phyloP scores from a whole-genome alignment of 2,329 filamentous ascomycete species.

The Amesomyces nigricolor region DNA sequence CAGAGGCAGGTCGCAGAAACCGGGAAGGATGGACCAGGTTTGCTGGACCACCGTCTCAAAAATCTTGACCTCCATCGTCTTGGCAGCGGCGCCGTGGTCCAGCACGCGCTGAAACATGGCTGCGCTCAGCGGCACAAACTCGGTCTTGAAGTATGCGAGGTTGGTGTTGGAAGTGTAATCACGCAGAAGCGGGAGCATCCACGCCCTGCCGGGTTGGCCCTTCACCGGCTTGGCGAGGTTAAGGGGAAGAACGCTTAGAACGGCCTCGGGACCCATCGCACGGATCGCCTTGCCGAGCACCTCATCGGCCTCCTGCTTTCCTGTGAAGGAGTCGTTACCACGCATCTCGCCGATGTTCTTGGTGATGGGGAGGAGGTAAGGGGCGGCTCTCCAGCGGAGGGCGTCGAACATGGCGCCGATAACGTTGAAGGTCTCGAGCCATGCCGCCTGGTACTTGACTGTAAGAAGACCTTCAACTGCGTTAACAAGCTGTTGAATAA shows the following conservation, averaged over 20 bases:
- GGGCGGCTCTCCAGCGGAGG: conserved; percentile 76
- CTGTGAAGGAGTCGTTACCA: conserved; percentile 78
- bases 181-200: conserved; percentile 87
- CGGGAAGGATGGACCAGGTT: conserved; percentile 88
- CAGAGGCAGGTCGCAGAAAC: conserved; percentile 88
- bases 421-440: conserved; percentile 90
- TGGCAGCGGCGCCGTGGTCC: conserved; percentile 73
- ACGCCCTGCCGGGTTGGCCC: conserved; percentile 79
- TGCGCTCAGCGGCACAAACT: conserved; percentile 86
- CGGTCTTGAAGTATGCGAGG: conserved; percentile 74
- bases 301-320: conserved; percentile 91
- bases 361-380: conserved; percentile 69
- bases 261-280: conserved; percentile 82
- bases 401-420: conserved; percentile 81
- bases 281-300: conserved; percentile 82
- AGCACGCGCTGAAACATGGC: conserved; percentile 83
- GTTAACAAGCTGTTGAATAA: conserved; percentile 72
- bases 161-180: conserved; percentile 87
- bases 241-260: conserved; percentile 75
- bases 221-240: conserved; percentile 74
- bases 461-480: conserved; percentile 69
- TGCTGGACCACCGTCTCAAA: conserved; percentile 95
- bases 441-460: conserved; percentile 88
- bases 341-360: conserved; percentile 81
- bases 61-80: conserved; percentile 95